Base-by-base conservation (phyloP, 257 asterid species). In the Perilla frutescens region DNA sequence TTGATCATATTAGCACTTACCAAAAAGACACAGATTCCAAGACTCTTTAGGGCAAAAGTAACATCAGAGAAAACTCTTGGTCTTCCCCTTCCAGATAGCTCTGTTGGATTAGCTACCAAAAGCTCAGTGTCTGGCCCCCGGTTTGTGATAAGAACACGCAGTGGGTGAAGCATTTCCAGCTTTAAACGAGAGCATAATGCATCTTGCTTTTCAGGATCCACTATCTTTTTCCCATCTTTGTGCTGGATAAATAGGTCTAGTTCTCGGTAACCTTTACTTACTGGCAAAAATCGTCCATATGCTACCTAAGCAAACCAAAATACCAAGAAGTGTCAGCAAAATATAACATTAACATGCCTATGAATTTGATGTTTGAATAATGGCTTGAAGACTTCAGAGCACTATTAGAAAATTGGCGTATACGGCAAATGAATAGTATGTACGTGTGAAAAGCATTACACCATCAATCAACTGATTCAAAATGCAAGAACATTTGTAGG, bases 41-140 rank as follows among this genome's bases (percentile, higher is more conserved):
- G 90, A 47, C 75, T 79, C 83, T 91, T 93, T 9, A 91, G 82
- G 50, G 96, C 82, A 62, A 72, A 81, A 36, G 97, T 93, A 14
- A 85, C 92, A 72, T 93, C 96, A 69, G 81, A 91, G 76, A 93
- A 93, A 70, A 93, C 96, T 62, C 90, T 80, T 13, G 98, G 96
- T 54, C 98, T 89, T 72, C 98, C 96, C 68, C 84, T 86, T 69
- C 98, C 96, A 74, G 90, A 86, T 48, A 87, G 81, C 85, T 93
- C 98, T 20, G 92, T 89, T 11, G 96, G 98, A 80, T 93, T 93
- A 72, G 97, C 93, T 10, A 89, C 91, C 83, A 91, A 64, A 78
- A 93, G 93, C 79, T 93, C 96, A 6, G 96, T 78, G 71, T 93
- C 96, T 48, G 96, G 96, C 39, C 98, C 97, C 48, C 91, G 92